Evolutionary conservation across 1,284 basidiomycete species (phyloP).

Genomic region (Ceratobasidium papillatum): DNA sequence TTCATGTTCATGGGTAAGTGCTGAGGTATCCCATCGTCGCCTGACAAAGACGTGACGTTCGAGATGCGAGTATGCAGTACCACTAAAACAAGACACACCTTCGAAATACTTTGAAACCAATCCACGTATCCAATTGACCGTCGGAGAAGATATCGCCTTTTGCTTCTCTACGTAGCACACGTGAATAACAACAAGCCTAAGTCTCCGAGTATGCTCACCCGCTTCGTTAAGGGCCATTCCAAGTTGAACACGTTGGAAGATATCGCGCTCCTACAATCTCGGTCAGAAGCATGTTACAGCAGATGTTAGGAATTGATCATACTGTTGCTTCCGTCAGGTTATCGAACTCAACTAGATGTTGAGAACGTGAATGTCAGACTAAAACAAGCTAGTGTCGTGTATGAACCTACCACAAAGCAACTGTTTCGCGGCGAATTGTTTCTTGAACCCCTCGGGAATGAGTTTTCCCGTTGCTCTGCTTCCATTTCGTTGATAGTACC

Average conservation of each 20-base stretch:
- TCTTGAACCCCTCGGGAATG: constrained; percentile 32
- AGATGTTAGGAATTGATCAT: neutral
- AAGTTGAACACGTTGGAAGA: constrained; percentile 43
- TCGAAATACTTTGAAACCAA: constrained; percentile 30
- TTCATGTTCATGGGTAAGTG: constrained; percentile 13
- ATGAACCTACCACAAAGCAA: constrained; percentile 30
- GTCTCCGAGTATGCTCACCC: neutral
- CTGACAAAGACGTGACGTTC: neutral
- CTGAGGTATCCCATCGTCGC: constrained; percentile 30
- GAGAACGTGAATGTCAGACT: neutral
- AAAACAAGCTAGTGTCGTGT: neutral
- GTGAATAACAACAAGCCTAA: neutral
- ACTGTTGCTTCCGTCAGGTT: constrained; percentile 24
- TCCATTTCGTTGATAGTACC: constrained; percentile 22
- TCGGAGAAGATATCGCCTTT: constrained; percentile 34
- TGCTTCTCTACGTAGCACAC: constrained; percentile 15
- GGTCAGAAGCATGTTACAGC: neutral
- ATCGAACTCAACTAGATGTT: constrained; percentile 26
- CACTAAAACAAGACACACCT: neutral
- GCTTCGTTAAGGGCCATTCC: constrained; percentile 42
- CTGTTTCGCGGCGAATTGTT: constrained; percentile 37
- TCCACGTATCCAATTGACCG: constrained; percentile 29
- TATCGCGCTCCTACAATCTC: constrained; percentile 39
- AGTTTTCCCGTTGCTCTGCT: constrained; percentile 1
- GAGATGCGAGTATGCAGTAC: neutral